Conservation (phyloP, 1,284 basidiomycete species). For the Microbotryum saponariae region DNA sequence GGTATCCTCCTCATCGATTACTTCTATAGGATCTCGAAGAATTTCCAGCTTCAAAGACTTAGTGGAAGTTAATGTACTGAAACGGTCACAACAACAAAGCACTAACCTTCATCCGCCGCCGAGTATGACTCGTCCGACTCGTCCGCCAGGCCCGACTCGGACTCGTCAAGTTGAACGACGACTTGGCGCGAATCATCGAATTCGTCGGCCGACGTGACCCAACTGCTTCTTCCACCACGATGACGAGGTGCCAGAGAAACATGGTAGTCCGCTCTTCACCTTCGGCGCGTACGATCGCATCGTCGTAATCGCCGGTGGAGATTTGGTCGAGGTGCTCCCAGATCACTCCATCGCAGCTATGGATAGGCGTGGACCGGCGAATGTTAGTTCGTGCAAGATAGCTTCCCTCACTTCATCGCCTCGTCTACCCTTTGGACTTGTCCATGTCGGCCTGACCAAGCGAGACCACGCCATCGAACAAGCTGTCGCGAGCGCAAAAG, state of each 20-base stretch:
- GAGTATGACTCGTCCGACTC: too few species aligned
- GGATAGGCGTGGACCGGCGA: not conserved
- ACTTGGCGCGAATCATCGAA: too few species aligned
- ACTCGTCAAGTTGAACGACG: too few species aligned
- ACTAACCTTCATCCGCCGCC: too few species aligned
- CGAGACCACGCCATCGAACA: not conserved
- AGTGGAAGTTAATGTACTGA: too few species aligned
- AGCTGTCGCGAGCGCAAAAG: not conserved
- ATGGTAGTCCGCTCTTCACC: slow-evolving; percentile 60
- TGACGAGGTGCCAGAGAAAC: slow-evolving; percentile 58
- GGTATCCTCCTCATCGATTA: too few species aligned
- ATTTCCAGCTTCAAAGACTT: too few species aligned
- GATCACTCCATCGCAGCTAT: slow-evolving; percentile 32
- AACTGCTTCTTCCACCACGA: too few species aligned
- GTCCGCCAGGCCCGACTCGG: too few species aligned
- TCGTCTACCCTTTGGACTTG: not conserved
- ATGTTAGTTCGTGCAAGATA: not conserved
- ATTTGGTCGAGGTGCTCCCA: slow-evolving; percentile 17
- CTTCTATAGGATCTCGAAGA: too few species aligned
- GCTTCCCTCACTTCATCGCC: slow-evolving; percentile 1
- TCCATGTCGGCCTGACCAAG: not conserved
- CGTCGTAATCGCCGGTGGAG: slow-evolving; percentile 41
- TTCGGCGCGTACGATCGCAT: slow-evolving; percentile 53
- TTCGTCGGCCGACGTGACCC: too few species aligned
- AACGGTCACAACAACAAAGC: too few species aligned